Evolutionary conservation across 2,329 filamentous ascomycete species (phyloP), one percentile per base, ranked within the genome.

Genomic region (Sporothrix brasiliensis): DNA sequence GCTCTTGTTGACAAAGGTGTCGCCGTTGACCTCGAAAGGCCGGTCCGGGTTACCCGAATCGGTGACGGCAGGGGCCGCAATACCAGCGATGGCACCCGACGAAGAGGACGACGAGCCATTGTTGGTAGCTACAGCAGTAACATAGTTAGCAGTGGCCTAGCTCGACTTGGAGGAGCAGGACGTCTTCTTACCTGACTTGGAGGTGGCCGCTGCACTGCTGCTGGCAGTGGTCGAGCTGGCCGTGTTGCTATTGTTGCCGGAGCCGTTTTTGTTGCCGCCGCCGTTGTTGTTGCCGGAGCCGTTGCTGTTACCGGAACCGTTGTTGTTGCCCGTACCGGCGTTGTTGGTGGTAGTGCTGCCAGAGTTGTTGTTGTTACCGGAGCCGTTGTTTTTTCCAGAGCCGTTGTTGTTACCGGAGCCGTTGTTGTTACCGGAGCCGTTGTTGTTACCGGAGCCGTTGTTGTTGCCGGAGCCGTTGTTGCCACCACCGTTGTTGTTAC

Each of bases 1-100:
- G 3, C 77, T 79, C 73, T 85, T 77, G 76, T 85, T 85, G 52
- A 84, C 84, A 76, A 91, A 90, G 50, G 81, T 88, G 80, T 81
- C 80, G 65, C 85, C 85, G 74, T 86, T 84, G 71, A 88, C 85
- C 27, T 77, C 74, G 78, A 89, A 89, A 69, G 87, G 86, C 44
- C 87, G 83, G 70, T 77, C 75, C 27, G 78, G 71, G 75, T 86
- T 79, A 56, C 84, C 83, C 5, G 83, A 82, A 75, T 86, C 75
- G 50, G 76, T 77, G 30, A 88, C 83, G 13, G 80, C 79, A 10
- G 87, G 86, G 3, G 86, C 84, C 14, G 81, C 79, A 67, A 85
- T 79, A 65, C 85, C 86, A 60, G 82, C 86, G 71, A 89, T 78
- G 69, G 83, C 82, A 16, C 47, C 69, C 13, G 68, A 66, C 3